Evolutionary conservation across 345 rosid genomes (phyloP).

Genomic region (Pugionium dolabratum): DNA sequence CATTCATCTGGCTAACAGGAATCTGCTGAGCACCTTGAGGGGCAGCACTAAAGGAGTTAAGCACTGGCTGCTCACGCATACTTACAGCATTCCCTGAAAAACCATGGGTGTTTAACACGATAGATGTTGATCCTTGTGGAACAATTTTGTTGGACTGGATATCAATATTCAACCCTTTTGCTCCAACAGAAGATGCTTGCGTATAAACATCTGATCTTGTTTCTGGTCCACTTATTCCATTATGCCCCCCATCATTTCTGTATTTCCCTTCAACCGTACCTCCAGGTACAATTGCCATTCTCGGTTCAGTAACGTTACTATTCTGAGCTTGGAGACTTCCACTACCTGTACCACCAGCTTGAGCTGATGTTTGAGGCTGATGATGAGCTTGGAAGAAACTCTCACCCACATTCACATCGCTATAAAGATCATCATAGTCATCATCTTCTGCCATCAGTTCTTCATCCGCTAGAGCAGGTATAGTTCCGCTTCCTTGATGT

Average conservation of each 20-base stretch:
- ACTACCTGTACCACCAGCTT: conserved; percentile 40
- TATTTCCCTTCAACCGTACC: conserved; percentile 53
- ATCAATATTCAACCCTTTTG: conserved; percentile 51
- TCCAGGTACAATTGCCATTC: conserved; percentile 47
- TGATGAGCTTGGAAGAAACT: conserved; percentile 64
- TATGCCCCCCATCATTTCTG: conserved; percentile 44
- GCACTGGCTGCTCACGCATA: conserved; percentile 51
- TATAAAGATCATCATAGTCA: conserved; percentile 83
- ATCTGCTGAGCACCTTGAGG: conserved; percentile 56
- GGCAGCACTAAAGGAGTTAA: conserved; percentile 44
- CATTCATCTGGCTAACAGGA: conserved; percentile 58
- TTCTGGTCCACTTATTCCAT: conserved; percentile 50
- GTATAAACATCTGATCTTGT: conserved; percentile 53
- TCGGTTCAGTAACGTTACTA: conserved; percentile 46
- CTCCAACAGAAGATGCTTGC: conserved; percentile 44
- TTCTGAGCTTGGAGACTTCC: conserved; percentile 49
- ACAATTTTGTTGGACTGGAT: conserved; percentile 47
- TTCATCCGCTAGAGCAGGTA: conserved; percentile 83
- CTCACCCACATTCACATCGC: conserved; percentile 87
- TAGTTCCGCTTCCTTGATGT: conserved; percentile 75
- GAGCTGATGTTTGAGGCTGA: conserved; percentile 50
- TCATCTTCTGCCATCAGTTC: conserved; percentile 79
- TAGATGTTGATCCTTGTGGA: conserved; percentile 53
- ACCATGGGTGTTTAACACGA: conserved; percentile 51
- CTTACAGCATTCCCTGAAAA: conserved; percentile 48